Conservation (phyloP, 768 basidiomycete species). For the Ephemerocybe angulata region DNA sequence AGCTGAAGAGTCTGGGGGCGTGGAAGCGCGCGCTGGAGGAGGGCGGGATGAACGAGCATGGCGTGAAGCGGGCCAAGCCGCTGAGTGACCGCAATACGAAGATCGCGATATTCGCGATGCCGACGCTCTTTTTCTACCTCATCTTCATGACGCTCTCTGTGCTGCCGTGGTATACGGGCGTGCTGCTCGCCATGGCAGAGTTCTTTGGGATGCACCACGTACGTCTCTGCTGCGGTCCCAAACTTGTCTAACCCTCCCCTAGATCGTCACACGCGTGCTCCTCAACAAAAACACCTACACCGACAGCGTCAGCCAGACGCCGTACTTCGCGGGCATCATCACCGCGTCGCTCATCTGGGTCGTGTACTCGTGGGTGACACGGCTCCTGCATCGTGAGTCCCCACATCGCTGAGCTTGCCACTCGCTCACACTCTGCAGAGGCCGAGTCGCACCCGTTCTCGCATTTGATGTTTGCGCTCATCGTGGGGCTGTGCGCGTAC, state of each 20-base stretch:
- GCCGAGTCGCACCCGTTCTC: no score
- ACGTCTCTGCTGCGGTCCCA: conserved; percentile 10
- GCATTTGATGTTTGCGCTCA: no score
- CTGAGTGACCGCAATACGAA: conserved; percentile 82
- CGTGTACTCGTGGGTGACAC: conserved; percentile 73
- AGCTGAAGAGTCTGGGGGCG: conserved; percentile 86
- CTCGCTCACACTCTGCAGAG: no score
- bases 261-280: conserved; percentile 83
- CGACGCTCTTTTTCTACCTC: conserved; percentile 73
- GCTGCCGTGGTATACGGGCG: conserved; percentile 86
- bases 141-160: conserved; percentile 82
- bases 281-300: conserved; percentile 80
- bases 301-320: conserved; percentile 79
- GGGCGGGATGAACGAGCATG: conserved; percentile 77
- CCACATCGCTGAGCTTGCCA: no score
- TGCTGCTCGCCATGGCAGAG: conserved; percentile 78
- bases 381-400: conserved; percentile 65
- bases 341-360: conserved; percentile 85
- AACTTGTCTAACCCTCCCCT: conserved; percentile 13
- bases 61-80: conserved; percentile 59
- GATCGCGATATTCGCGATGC: conserved; percentile 72
- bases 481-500: no score
- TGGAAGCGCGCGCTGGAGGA: conserved; percentile 90
- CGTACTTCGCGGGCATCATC: conserved; percentile 93
- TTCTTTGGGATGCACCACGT: conserved; percentile 95